These are phyloP conservation scores for Coemansia sp. DNA, from an alignment of 192 early-diverging fungal species.

Conservation along the genomic window DNA sequence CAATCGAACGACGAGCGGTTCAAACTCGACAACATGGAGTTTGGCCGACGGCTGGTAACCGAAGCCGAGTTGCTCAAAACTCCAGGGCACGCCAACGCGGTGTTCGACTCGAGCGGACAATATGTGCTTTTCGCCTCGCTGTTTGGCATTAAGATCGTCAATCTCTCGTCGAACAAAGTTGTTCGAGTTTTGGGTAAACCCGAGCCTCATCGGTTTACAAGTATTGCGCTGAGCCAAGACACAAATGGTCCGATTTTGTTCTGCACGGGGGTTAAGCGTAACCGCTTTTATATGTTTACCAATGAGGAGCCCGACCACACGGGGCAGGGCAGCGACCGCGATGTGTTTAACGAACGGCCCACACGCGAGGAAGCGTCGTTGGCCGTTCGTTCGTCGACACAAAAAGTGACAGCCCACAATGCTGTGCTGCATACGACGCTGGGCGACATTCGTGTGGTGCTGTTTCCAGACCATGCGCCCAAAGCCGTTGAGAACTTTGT, in stretches of 20 bases:
- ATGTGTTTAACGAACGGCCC: slow-evolving; percentile 98
- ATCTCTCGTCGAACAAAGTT: slow-evolving; percentile 83
- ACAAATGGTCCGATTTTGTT: slow-evolving; percentile 87
- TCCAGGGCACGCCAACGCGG: slow-evolving; percentile 66
- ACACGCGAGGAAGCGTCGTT: slow-evolving; percentile 93
- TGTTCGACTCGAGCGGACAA: slow-evolving; percentile 89
- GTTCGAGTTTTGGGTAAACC: slow-evolving; percentile 82
- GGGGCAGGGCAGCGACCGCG: slow-evolving; percentile 67
- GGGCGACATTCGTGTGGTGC: slow-evolving; percentile 85
- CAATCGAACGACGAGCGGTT: slow-evolving; percentile 54
- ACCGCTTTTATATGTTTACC: slow-evolving; percentile 95
- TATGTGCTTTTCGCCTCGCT: slow-evolving; percentile 92
- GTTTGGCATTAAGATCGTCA: slow-evolving; percentile 93
- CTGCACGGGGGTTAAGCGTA: slow-evolving; percentile 84
- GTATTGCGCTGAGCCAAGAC: slow-evolving; percentile 89
- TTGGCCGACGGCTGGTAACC: slow-evolving; percentile 86
- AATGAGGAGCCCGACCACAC: slow-evolving; percentile 71
- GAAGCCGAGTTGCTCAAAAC: slow-evolving; percentile 85
- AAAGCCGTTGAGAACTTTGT: slow-evolving; percentile 93
- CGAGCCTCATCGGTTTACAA: slow-evolving; percentile 88
- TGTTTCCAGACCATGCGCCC: slow-evolving; percentile 85
- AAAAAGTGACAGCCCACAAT: slow-evolving; percentile 59
- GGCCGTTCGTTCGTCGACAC: slow-evolving; percentile 64
- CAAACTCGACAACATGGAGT: slow-evolving; percentile 96
- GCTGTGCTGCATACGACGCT: slow-evolving; percentile 86